phyloP scores from a whole-genome alignment of 306 rosid species.

The Sindora glabra region DNA sequence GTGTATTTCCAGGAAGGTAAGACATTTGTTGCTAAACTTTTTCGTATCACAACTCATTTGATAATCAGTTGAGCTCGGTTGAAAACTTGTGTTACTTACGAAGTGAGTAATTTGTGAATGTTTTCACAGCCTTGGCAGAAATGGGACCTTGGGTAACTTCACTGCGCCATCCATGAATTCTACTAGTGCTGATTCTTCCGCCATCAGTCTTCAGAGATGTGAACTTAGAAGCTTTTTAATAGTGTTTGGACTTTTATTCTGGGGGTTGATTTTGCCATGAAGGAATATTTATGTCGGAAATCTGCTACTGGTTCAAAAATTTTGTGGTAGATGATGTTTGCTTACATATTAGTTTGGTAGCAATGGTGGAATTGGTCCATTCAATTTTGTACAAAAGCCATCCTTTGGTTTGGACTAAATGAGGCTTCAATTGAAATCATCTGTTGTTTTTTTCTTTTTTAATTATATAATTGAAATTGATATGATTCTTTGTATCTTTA shows the following conservation, averaged over 20 bases:
- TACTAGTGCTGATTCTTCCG: conserved; percentile 51
- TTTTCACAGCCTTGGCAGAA: conserved; percentile 62
- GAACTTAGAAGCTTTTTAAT: conserved; percentile 33
- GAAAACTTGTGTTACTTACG: too few species aligned
- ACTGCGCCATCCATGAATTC: conserved; percentile 77
- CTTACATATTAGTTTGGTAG: too few species aligned
- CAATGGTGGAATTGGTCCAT: conserved; percentile 23
- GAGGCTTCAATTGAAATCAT: too few species aligned
- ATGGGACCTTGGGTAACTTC: conserved; percentile 40
- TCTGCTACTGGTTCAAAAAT: conserved; percentile 13
- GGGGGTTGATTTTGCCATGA: conserved; percentile 39
- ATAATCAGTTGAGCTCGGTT: too few species aligned
- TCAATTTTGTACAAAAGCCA: conserved; percentile 66
- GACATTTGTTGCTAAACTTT: too few species aligned
- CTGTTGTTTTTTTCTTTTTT: too few species aligned
- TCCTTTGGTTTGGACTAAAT: too few species aligned
- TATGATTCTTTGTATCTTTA: too few species aligned
- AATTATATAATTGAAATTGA: too few species aligned
- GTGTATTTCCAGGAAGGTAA: conserved; percentile 63
- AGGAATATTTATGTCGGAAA: neutral
- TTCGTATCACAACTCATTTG: too few species aligned
- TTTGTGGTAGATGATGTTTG: too few species aligned
- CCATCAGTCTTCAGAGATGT: conserved; percentile 10
- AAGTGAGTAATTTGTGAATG: conserved; percentile 14
- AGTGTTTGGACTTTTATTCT: conserved; percentile 34